These are phyloP conservation scores for Moesziomyces sp. DNA, from an alignment of 1,284 basidiomycete genomes.

Conservation along the genomic window DNA sequence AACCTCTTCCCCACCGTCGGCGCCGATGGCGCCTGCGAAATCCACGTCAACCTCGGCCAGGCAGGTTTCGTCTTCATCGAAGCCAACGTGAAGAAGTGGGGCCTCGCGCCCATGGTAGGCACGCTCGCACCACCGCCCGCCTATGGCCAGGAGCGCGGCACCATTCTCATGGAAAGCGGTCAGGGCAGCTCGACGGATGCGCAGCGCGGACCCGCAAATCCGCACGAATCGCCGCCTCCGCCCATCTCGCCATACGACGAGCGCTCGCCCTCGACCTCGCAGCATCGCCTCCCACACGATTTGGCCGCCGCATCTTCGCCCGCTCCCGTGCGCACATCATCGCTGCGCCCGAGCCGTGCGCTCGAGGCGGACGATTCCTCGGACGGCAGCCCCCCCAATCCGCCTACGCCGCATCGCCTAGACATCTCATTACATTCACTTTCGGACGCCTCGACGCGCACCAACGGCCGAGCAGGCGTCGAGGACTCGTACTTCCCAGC, in stretches of 20 bases:
- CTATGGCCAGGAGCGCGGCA: slow-evolving; percentile 66
- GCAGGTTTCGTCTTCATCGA: slow-evolving; percentile 68
- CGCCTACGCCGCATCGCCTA: slow-evolving; percentile 72
- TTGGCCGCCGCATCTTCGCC: slow-evolving; percentile 6
- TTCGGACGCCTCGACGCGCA: slow-evolving; percentile 25
- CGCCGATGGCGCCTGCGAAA: slow-evolving; percentile 63
- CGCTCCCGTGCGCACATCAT: slow-evolving; percentile 31
- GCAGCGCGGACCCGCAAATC: slow-evolving; percentile 1
- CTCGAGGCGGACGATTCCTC: slow-evolving; percentile 42
- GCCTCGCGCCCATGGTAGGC: slow-evolving; percentile 66
- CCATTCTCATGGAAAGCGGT: slow-evolving; percentile 65
- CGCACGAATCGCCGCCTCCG: slow-evolving; percentile 37
- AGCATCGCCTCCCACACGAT: slow-evolving; percentile 5
- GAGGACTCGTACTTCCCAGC: slow-evolving; percentile 50
- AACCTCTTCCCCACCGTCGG: slow-evolving; percentile 67
- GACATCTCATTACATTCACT: slow-evolving; percentile 71
- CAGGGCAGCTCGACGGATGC: slow-evolving; percentile 43
- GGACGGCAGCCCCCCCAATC: slow-evolving; percentile 69
- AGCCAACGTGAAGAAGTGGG: slow-evolving; percentile 68
- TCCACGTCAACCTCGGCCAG: slow-evolving; percentile 67
- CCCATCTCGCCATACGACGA: slow-evolving; percentile 50
- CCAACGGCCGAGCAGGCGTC: slow-evolving; percentile 5
- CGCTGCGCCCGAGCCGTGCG: slow-evolving; percentile 30
- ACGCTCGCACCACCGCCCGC: slow-evolving; percentile 66
- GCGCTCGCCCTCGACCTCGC: slow-evolving; percentile 31